These are phyloP conservation scores for Ceratocystis albifundus DNA, from an alignment of 2,329 filamentous ascomycete species.

Conservation along the genomic window DNA sequence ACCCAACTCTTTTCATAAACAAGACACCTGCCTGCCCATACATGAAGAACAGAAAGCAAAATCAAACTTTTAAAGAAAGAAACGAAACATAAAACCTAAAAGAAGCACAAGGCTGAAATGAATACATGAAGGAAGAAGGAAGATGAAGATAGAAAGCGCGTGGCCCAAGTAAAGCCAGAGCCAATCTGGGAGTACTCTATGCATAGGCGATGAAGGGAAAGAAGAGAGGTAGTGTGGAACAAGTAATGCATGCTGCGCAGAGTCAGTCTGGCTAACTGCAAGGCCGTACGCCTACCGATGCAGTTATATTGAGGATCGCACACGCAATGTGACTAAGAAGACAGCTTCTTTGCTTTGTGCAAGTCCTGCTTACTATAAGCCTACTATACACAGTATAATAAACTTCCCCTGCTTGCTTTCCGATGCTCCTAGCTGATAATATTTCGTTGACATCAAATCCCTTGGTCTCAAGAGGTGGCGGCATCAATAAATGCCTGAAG, in stretches of 20 bases:
- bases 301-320: background rate
- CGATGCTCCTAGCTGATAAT: background rate
- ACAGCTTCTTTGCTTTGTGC: background rate
- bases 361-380: background rate
- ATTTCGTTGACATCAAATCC: background rate
- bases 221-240: background rate
- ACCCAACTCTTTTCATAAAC: conserved; percentile 10
- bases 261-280: background rate
- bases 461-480: conserved; percentile 11
- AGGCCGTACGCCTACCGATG: background rate
- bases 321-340: background rate
- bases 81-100: background rate
- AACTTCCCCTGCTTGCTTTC: background rate
- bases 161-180: background rate
- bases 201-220: background rate
- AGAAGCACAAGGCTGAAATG: background rate
- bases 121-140: background rate
- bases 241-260: background rate
- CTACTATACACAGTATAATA: background rate
- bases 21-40: conserved; percentile 10
- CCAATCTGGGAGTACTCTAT: background rate
- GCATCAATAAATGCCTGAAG: conserved; percentile 23
- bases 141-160: background rate
- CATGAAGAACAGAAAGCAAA: conserved; percentile 4
- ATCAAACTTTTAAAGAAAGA: background rate